These are phyloP conservation scores for Gloeophyllum trabeum DNA, from an alignment of 768 basidiomycete genomes.

Conservation along the genomic window DNA sequence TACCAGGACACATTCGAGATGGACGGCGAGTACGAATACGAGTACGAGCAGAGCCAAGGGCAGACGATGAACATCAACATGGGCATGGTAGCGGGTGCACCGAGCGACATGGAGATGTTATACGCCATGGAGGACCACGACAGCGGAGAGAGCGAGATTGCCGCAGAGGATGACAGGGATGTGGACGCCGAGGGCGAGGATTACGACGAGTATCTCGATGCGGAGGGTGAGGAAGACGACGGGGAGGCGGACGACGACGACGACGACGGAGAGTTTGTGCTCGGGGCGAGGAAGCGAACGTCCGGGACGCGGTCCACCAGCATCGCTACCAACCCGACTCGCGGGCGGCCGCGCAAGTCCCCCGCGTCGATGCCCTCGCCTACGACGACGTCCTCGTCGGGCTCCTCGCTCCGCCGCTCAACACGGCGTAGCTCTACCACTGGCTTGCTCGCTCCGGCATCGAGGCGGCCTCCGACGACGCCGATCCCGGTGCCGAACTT, in stretches of 20 bases:
- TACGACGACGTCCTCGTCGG: not conserved
- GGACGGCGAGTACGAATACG: no score
- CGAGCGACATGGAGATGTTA: no score
- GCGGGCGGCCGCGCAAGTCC: not conserved
- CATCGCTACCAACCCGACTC: not conserved
- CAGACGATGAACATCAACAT: no score
- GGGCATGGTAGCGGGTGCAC: no score
- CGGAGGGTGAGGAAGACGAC: not conserved
- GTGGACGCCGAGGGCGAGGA: not conserved
- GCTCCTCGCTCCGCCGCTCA: not conserved
- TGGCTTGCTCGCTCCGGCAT: not conserved
- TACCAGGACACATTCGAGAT: no score
- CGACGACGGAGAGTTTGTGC: not conserved
- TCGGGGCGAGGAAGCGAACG: not conserved
- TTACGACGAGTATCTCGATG: not conserved
- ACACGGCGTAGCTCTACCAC: not conserved
- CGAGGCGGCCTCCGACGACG: slow-evolving; percentile 29
- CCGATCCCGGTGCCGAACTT: slow-evolving; percentile 68
- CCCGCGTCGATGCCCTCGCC: not conserved
- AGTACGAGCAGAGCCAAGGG: no score
- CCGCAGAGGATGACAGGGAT: not conserved
- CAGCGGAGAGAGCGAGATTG: not conserved
- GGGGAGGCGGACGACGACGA: not conserved
- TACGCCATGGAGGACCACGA: no score
- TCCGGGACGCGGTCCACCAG: no score